A percentile compares a stretch with the other conserved stretches of the same genome.
Evolutionary conservation across 371 early-diverging fungal species (phyloP).

Genomic region (Parasitella parasitica): DNA sequence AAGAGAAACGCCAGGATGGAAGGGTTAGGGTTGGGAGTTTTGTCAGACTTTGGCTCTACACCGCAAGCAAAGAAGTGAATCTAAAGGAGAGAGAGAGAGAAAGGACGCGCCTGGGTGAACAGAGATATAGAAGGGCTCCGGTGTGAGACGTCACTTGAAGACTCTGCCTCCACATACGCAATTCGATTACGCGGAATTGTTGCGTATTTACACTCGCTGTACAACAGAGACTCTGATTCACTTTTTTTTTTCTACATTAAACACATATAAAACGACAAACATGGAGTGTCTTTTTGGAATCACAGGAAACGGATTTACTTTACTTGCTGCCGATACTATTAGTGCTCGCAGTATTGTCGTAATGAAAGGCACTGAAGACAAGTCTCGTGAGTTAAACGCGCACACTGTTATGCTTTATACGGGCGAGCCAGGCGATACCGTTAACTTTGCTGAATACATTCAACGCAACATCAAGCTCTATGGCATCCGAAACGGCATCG

Average conservation of each 20-base stretch:
- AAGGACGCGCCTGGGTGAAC: not conserved
- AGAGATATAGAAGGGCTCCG: not conserved
- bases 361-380: slow-evolving; percentile 90
- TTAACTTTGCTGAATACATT: slow-evolving; percentile 95
- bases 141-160: not conserved
- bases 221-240: not conserved
- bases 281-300: slow-evolving; percentile 95
- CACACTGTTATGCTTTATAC: slow-evolving; percentile 82
- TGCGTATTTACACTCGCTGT: not conserved
- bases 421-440: slow-evolving; percentile 95
- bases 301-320: slow-evolving; percentile 91
- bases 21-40: not conserved
- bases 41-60: not conserved
- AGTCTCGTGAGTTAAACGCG: slow-evolving; percentile 79
- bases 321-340: slow-evolving; percentile 83
- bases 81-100: not conserved
- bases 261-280: slow-evolving; percentile 3
- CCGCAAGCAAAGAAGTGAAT: not conserved
- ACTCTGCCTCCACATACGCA: not conserved
- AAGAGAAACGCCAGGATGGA: not conserved
- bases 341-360: slow-evolving; percentile 88
- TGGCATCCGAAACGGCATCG: slow-evolving; percentile 82
- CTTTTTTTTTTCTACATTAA: not conserved
- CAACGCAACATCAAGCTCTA: slow-evolving; percentile 92
- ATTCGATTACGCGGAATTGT: not conserved